phyloP scores from a whole-genome alignment of 129 eudicot genomes.

The Arctium minus region DNA sequence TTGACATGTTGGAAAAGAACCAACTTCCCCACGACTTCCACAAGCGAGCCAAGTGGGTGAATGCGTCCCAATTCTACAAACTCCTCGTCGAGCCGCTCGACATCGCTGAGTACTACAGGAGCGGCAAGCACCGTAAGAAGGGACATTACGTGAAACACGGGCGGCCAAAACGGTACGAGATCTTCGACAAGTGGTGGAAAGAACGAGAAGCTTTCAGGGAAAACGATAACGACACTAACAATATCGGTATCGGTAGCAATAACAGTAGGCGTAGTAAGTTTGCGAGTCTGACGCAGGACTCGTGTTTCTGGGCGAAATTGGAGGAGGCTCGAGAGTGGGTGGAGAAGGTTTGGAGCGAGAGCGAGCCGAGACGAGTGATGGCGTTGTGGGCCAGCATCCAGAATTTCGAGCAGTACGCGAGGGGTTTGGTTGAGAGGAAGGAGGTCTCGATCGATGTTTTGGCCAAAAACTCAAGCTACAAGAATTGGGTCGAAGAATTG shows the following conservation, averaged over 20 bases:
- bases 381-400: constrained; percentile 40
- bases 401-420: constrained; percentile 59
- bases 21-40: constrained; percentile 87
- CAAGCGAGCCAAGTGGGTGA: constrained; percentile 59
- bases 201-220: constrained; percentile 37
- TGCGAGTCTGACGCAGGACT: constrained; percentile 72
- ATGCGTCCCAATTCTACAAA: constrained; percentile 75
- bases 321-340: constrained; percentile 75
- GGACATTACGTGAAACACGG: constrained; percentile 80
- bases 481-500: constrained; percentile 57
- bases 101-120: constrained; percentile 80
- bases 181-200: constrained; percentile 81
- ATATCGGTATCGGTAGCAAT: constrained; percentile 10
- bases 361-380: constrained; percentile 30
- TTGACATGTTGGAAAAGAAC: constrained; percentile 64
- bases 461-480: constrained; percentile 73
- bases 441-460: constrained; percentile 79
- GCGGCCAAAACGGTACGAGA: constrained; percentile 49
- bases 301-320: constrained; percentile 79
- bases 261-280: constrained; percentile 40
- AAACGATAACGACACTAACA: background rate
- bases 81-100: constrained; percentile 94
- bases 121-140: constrained; percentile 37
- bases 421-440: constrained; percentile 50
- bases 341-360: constrained; percentile 38